Percentiles rank a stretch among this genome's conserved stretches.
Evolutionary conservation across 2,329 filamentous ascomycete genomes (phyloP).

Genomic region (Blastomyces emzantsi): DNA sequence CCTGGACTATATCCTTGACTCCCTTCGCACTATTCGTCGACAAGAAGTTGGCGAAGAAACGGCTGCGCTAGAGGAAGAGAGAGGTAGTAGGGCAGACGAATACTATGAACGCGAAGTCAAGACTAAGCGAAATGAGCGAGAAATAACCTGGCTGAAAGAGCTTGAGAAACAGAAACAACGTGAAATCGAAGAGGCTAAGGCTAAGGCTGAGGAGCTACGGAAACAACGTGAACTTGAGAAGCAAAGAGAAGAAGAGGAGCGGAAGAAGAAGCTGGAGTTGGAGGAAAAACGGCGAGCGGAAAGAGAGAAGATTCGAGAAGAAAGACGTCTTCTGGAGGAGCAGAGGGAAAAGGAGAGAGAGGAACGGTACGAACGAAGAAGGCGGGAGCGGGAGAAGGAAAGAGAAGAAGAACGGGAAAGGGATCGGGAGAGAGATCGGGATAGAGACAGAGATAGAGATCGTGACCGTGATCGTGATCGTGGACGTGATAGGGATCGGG

Average conservation of each 20-base stretch:
- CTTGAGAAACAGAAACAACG: conserved; percentile 42
- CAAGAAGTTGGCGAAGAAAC: conserved; percentile 51
- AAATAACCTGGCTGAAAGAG: conserved; percentile 41
- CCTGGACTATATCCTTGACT: conserved; percentile 45
- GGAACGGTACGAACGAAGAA: conserved; percentile 37
- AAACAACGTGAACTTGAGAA: conserved; percentile 37
- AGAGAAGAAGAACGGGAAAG: conserved; percentile 26
- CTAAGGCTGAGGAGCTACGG: conserved; percentile 35
- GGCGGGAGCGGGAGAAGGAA: conserved; percentile 31
- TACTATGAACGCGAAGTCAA: conserved; percentile 50
- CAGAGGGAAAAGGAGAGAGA: conserved; percentile 45
- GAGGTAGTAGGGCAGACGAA: conserved; percentile 52
- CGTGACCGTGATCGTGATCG: conserved; percentile 27
- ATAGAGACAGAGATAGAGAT: conserved; percentile 21
- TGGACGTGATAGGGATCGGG: conserved; percentile 24
- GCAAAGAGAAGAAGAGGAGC: conserved; percentile 38
- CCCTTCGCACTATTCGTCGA: conserved; percentile 48
- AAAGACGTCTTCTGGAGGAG: conserved; percentile 45
- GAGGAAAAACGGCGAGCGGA: conserved; percentile 43
- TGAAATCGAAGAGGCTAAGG: conserved; percentile 40
- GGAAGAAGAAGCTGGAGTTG: conserved; percentile 43
- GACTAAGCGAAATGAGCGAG: conserved; percentile 43
- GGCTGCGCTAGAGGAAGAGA: conserved; percentile 45
- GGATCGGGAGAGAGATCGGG: conserved; percentile 24
- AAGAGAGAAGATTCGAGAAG: conserved; percentile 43